phyloP scores from a whole-genome alignment of 2,329 filamentous ascomycete species.

The Exophiala calicioides region DNA sequence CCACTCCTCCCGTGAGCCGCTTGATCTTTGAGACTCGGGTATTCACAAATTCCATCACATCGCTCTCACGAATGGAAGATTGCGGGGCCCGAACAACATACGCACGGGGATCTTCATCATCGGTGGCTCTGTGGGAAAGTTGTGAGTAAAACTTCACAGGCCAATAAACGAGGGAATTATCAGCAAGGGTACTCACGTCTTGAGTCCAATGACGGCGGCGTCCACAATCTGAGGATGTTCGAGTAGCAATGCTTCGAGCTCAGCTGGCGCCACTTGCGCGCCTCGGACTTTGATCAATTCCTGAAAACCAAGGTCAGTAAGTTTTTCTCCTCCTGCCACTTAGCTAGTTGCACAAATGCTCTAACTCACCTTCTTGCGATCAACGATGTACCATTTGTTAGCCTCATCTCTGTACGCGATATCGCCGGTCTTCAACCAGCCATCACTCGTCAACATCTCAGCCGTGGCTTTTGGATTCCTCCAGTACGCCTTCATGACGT shows the following conservation, averaged over 20 bases:
- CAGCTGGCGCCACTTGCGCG: constrained; percentile 51
- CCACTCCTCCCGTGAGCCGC: constrained; percentile 47
- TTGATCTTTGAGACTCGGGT: constrained; percentile 49
- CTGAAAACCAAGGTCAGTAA: constrained; percentile 20
- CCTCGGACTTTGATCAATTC: constrained; percentile 57
- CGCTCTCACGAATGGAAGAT: constrained; percentile 41
- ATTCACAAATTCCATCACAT: constrained; percentile 42
- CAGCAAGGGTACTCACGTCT: constrained; percentile 32
- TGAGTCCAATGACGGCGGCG: constrained; percentile 50
- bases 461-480: constrained; percentile 82
- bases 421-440: constrained; percentile 97
- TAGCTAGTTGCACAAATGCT: constrained; percentile 48
- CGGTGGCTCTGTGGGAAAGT: constrained; percentile 3
- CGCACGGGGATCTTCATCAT: constrained; percentile 35
- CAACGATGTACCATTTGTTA: constrained; percentile 83
- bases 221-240: constrained; percentile 48
- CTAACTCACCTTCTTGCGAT: constrained; percentile 76
- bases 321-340: neutral
- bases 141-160: neutral
- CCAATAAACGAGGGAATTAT: neutral
- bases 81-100: constrained; percentile 39
- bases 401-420: constrained; percentile 82
- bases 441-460: constrained; percentile 74
- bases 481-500: constrained; percentile 76
- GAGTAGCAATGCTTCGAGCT: constrained; percentile 49